phyloP scores from a whole-genome alignment of 176 grass and related monocot species.

The Eleusine coracana region DNA sequence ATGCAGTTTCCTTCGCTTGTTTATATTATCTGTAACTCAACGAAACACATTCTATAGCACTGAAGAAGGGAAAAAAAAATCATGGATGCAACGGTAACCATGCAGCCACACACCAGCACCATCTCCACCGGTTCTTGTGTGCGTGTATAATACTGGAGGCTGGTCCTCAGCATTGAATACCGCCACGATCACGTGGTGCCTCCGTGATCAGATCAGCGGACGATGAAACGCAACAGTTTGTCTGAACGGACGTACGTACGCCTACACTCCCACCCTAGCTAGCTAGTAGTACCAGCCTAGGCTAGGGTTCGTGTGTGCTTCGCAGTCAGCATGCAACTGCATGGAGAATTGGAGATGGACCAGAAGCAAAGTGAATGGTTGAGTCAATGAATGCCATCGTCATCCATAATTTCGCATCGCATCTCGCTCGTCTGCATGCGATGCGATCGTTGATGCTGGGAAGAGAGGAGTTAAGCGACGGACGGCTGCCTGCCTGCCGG shows the following conservation, averaged over 20 bases:
- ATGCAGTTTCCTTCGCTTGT: not conserved
- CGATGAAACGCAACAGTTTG: slow-evolving; percentile 56
- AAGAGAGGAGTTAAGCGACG: slow-evolving; percentile 41
- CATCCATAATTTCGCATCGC: slow-evolving; percentile 48
- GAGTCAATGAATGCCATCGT: slow-evolving; percentile 49
- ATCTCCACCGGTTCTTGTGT: slow-evolving; percentile 21
- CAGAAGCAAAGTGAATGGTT: slow-evolving; percentile 84
- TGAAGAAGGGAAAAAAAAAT: not conserved
- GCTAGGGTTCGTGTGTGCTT: slow-evolving; percentile 8
- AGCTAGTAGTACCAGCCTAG: not conserved
- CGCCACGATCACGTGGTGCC: slow-evolving; percentile 47
- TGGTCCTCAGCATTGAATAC: slow-evolving; percentile 35
- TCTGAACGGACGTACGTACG: slow-evolving; percentile 27
- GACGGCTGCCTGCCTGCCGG: slow-evolving; percentile 42
- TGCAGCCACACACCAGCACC: not conserved
- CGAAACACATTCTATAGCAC: not conserved
- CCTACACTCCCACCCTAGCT: not conserved
- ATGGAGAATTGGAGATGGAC: slow-evolving; percentile 30
- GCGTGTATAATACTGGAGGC: slow-evolving; percentile 18
- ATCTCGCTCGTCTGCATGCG: not conserved
- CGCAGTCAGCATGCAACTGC: not conserved
- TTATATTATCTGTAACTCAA: not conserved
- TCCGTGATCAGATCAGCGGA: slow-evolving; percentile 30
- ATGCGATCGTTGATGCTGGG: slow-evolving; percentile 25
- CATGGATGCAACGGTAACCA: not conserved